These are phyloP conservation scores for Pleurotus platypus DNA, from an alignment of 768 basidiomycete species.

Conservation along the genomic window DNA sequence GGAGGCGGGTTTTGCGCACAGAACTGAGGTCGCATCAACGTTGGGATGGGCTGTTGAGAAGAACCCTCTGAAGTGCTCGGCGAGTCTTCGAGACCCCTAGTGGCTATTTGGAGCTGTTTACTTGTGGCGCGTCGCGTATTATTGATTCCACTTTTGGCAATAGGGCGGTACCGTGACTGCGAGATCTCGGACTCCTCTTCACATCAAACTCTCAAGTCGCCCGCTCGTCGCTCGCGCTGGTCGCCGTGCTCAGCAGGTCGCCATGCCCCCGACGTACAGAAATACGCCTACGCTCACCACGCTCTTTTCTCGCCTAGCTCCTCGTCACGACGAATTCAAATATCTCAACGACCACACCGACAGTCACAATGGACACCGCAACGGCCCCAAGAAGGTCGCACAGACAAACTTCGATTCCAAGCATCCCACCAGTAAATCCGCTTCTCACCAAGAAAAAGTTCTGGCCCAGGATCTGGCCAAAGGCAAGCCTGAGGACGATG, in stretches of 20 bases:
- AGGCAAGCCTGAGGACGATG: constrained; percentile 13
- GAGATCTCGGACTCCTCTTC: too few relatives aligned
- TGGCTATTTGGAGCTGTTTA: neutral
- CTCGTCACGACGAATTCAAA: neutral
- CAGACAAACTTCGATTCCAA: neutral
- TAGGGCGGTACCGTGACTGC: too few relatives aligned
- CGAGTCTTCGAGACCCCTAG: neutral
- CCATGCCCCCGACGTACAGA: neutral
- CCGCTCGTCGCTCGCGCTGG: constrained; percentile 9
- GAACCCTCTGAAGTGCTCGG: too few relatives aligned
- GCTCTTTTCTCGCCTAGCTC: neutral
- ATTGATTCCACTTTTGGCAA: neutral
- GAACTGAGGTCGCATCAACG: too few relatives aligned
- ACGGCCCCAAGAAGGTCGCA: neutral
- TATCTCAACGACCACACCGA: neutral
- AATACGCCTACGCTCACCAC: neutral
- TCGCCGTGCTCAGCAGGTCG: constrained; percentile 7
- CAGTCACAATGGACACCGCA: neutral
- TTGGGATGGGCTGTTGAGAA: too few relatives aligned
- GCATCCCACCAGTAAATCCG: neutral
- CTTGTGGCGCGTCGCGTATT: constrained; percentile 7
- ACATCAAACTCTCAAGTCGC: neutral
- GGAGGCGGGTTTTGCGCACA: too few relatives aligned
- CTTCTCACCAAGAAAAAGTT: neutral
- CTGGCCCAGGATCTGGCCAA: constrained; percentile 3